Percentiles rank a stretch among this genome's conserved stretches.
These are phyloP conservation scores for Emericellopsis cladophorae DNA, from an alignment of 2,329 filamentous ascomycete genomes.

Conservation along the genomic window DNA sequence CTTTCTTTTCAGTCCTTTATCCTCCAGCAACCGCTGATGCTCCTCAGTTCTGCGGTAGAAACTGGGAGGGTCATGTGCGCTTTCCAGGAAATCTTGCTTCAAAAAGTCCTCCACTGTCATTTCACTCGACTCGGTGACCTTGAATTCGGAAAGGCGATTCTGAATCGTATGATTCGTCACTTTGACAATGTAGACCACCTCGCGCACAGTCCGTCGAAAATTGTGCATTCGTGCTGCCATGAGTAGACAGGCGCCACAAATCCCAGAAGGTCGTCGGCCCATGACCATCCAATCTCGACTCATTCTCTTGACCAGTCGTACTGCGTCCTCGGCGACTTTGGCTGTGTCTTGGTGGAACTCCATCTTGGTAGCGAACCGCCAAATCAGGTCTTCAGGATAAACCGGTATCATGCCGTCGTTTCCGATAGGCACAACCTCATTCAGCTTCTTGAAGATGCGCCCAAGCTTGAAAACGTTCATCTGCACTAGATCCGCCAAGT, in stretches of 20 bases:
- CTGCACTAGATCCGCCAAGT: conserved; percentile 72
- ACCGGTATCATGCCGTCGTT: conserved; percentile 55
- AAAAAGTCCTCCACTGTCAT: conserved; percentile 83
- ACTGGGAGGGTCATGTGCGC: conserved; percentile 69
- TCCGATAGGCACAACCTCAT: conserved; percentile 58
- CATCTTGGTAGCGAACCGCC: conserved; percentile 79
- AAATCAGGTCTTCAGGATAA: conserved; percentile 81
- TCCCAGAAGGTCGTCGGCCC: conserved; percentile 81
- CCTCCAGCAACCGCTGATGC: conserved; percentile 39
- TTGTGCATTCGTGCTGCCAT: conserved; percentile 98
- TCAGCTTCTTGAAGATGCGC: conserved; percentile 74
- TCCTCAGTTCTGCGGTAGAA: conserved; percentile 57
- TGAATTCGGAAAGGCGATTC: conserved; percentile 85
- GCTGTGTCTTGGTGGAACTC: conserved; percentile 77
- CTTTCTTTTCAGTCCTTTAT: conserved; percentile 16
- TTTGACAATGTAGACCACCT: conserved; percentile 97
- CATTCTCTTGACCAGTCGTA: conserved; percentile 83
- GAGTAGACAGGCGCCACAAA: conserved; percentile 88
- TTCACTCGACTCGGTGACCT: conserved; percentile 68
- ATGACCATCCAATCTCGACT: conserved; percentile 95
- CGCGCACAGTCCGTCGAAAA: conserved; percentile 80
- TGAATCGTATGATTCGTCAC: conserved; percentile 89
- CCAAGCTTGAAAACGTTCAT: conserved; percentile 91
- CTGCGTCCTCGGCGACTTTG: conserved; percentile 78
- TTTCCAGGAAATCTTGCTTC: conserved; percentile 57